Evolutionary conservation across 2,329 filamentous ascomycete genomes (phyloP), one percentile per base, ranked within the genome.

Genomic region (Exophiala bonariae): DNA sequence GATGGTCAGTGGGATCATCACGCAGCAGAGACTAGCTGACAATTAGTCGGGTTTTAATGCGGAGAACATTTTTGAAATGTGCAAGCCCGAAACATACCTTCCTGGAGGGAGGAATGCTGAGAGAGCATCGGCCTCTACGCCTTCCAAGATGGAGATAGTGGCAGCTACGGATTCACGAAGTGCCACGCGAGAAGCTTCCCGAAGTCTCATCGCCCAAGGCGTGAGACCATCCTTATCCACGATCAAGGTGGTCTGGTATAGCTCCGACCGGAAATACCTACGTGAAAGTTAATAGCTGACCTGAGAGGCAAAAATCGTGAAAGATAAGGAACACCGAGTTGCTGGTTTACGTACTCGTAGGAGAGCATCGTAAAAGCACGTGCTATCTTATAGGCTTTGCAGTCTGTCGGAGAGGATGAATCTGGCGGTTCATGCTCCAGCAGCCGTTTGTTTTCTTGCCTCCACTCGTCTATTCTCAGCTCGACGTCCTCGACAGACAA

Each of bases 161-260:
- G 38, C n/a, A 17, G 20, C 20, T 10, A 41, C 23, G 1, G 38
- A 41, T 6, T 41, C 38, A 16, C 38, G 23, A 16, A 41, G 38
- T 22, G 38, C 19, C 23, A 32, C 14, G 20, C 38, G 38, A 28
- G 38, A 41, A 8, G 38, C 13, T 22, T 41, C 20, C 11, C 20
- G 20, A 31, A 41, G 20, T 30, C 38, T 31, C 20, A 31, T 31
- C 11, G 38, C 38, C 38, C 38, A 41, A n/a, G 13, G 3, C 7
- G 38, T 41, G 14, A 41, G 20, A n/a, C 11, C 23, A 16, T 19
- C 18, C 38, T 16, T 28, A 11, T 41, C 38, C 23, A 41, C 38
- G 14, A 41, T 31, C 38, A 41, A 31, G 20, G 38, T 41, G 8
- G 10, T 41, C 7, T 41, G 38, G 23, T 41, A 41, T 41, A 41